Conservation (phyloP, 805 yeast species). For the Pichia manshurica region DNA sequence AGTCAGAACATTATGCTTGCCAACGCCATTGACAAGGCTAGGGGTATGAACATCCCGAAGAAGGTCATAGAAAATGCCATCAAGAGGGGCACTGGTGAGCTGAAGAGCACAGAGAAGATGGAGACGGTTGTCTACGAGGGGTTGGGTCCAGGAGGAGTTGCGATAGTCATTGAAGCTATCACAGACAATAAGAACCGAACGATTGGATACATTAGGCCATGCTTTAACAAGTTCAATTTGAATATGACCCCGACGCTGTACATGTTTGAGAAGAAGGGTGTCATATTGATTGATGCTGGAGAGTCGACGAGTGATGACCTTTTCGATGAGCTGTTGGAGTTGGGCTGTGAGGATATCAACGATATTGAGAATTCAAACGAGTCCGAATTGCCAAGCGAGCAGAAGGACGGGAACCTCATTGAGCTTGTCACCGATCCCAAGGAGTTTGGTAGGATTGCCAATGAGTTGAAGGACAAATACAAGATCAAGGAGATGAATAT, state of each 20-base stretch:
- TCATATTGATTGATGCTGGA: conserved; percentile 47
- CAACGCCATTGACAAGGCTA: conserved; percentile 74
- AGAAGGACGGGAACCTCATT: conserved; percentile 23
- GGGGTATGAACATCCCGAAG: conserved; percentile 69
- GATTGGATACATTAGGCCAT: conserved; percentile 65
- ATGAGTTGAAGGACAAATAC: conserved; percentile 49
- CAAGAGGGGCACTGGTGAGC: conserved; percentile 73
- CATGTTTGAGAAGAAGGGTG: conserved; percentile 75
- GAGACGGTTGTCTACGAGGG: conserved; percentile 76
- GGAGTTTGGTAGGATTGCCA: conserved; percentile 57
- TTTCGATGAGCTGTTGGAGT: conserved; percentile 69
- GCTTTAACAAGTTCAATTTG: conserved; percentile 59
- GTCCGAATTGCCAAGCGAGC: conserved; percentile 17
- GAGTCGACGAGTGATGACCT: conserved; percentile 48
- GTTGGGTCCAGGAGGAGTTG: conserved; percentile 87
- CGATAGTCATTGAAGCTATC: conserved; percentile 75
- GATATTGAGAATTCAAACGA: conserved; percentile 17
- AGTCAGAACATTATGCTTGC: conserved; percentile 53
- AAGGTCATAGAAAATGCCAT: conserved; percentile 84
- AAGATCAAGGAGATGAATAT: conserved; percentile 67
- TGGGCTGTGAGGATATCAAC: conserved; percentile 70
- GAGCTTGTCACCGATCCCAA: conserved; percentile 60
- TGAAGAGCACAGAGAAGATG: conserved; percentile 37
- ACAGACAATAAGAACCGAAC: conserved; percentile 89
- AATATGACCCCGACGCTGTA: conserved; percentile 71